These are phyloP conservation scores for Limtongia smithiae DNA, from an alignment of 805 yeast genomes.

Conservation along the genomic window DNA sequence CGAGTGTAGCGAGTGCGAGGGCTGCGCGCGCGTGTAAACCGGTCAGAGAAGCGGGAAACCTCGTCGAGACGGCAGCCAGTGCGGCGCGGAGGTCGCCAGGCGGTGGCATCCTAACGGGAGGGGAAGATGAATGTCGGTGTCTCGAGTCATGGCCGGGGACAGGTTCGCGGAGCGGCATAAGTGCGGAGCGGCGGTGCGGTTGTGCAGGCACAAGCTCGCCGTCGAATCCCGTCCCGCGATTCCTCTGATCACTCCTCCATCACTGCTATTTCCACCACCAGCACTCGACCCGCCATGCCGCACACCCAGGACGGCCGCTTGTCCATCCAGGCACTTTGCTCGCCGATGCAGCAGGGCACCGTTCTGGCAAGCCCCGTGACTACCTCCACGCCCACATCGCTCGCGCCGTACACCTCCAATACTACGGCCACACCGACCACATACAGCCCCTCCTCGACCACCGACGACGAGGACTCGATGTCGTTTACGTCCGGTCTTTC, in stretches of 20 bases:
- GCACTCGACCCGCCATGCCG: no score
- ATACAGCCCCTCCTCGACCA: constrained; percentile 7
- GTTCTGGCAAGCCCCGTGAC: not conserved
- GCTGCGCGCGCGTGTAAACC: constrained; percentile 20
- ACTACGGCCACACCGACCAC: constrained; percentile 13
- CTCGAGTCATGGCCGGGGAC: constrained; percentile 1
- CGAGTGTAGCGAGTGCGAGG: constrained; percentile 16
- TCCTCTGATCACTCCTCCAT: not conserved
- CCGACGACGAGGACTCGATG: constrained; percentile 26
- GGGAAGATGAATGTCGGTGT: not conserved
- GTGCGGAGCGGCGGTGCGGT: no score
- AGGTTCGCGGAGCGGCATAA: no score
- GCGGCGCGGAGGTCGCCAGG: constrained; percentile 10
- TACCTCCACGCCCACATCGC: constrained; percentile 16
- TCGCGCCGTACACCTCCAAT: constrained; percentile 17
- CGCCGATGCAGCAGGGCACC: not conserved
- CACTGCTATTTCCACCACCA: not conserved
- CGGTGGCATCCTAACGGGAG: not conserved
- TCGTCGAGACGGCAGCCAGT: constrained; percentile 11
- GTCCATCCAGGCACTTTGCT: constrained; percentile 21
- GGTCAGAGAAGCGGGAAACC: constrained; percentile 15
- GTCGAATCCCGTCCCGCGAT: not conserved
- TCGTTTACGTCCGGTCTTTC: constrained; percentile 27
- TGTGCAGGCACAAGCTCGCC: not conserved
- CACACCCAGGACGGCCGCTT: constrained; percentile 14